Evolutionary conservation across 768 basidiomycete genomes (phyloP), one percentile per base, ranked within the genome.

Genomic region (Pisolithus tinctorius): DNA sequence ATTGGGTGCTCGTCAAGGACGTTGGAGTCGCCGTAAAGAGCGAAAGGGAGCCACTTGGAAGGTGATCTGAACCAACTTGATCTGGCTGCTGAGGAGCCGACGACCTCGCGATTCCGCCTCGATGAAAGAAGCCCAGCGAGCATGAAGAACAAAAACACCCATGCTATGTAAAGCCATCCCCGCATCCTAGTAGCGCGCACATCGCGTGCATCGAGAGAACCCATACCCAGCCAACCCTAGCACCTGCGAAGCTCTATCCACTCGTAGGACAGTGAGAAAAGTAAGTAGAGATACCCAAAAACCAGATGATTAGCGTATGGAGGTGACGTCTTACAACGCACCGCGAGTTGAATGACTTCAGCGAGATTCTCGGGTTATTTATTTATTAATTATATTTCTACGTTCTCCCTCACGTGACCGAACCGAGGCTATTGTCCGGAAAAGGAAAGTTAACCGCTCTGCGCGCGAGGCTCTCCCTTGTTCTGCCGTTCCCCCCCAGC

Each of bases 1-100:
- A 98, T 96, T 6, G 95, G 94, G 65, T 99, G 92, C 14, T 69
- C 64, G n/a, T 58, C 53, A 46, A 70, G 55, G 1, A 55, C 48
- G 46, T 55, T 42, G 6, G 30, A 16, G n/a, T 20, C 53, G 23
- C 45, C 26, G 27, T 9, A 31, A 5, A 45, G 54, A 14, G 36
- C 9, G 45, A 67, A 62, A 29, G 58, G 52, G 34, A 66, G 44
- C 50, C 66, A 62, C 13, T 45, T 57, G 17, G 58, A 56, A 3
- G 63, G 50, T 20, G 57, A 50, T 9, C 59, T 37, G 43, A 55
- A 36, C 64, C 58, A 64, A 36, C 6, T 55, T 9, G 49, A 31
- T 16, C 31, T 43, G 0, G 47, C n/a, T 17, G 45, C 30, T 30
- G 41, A 39, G n/a, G 30, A 43, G 43, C n/a, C 16, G 41, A 38